Evolutionary conservation across 2,329 filamentous ascomycete species (phyloP).

Genomic region (Monilinia aucupariae): DNA sequence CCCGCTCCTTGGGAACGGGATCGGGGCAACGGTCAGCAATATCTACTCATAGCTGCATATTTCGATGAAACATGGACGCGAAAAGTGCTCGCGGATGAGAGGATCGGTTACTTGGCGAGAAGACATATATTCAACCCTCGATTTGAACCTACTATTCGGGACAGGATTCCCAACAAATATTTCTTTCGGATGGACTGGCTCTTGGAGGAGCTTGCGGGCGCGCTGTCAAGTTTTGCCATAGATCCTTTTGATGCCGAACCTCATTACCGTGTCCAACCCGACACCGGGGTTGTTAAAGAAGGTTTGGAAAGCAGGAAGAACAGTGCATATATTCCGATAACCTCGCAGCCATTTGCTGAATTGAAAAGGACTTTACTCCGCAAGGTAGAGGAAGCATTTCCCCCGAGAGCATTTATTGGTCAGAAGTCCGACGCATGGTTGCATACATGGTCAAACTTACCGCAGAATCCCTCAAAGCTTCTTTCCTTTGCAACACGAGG

Average conservation of each 20-base stretch:
- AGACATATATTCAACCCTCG: constrained; percentile 1
- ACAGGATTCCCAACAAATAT: neutral
- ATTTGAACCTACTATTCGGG: constrained; percentile 8
- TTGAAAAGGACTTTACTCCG: neutral
- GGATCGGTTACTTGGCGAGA: neutral
- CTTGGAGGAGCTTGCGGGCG: neutral
- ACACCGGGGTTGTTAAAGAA: neutral
- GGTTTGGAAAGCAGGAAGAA: neutral
- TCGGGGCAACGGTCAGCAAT: neutral
- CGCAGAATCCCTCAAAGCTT: constrained; percentile 1
- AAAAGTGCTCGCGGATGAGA: constrained; percentile 4
- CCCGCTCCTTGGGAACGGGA: constrained; percentile 1
- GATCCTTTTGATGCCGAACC: constrained; percentile 1
- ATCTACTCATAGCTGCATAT: constrained; percentile 2
- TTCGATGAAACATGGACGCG: constrained; percentile 9
- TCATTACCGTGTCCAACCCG: neutral
- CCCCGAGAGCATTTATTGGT: neutral
- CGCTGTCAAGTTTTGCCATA: neutral
- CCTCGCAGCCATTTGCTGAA: constrained; percentile 3
- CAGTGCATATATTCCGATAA: constrained; percentile 11
- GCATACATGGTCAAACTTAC: neutral
- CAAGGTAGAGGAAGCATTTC: neutral
- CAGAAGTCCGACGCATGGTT: constrained; percentile 5
- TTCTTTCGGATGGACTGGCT: constrained; percentile 2
- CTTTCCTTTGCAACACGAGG: neutral